Percentiles rank a stretch among this genome's conserved stretches.
phyloP scores from a whole-genome alignment of 768 basidiomycete genomes.

The Amanita fuliginea region DNA sequence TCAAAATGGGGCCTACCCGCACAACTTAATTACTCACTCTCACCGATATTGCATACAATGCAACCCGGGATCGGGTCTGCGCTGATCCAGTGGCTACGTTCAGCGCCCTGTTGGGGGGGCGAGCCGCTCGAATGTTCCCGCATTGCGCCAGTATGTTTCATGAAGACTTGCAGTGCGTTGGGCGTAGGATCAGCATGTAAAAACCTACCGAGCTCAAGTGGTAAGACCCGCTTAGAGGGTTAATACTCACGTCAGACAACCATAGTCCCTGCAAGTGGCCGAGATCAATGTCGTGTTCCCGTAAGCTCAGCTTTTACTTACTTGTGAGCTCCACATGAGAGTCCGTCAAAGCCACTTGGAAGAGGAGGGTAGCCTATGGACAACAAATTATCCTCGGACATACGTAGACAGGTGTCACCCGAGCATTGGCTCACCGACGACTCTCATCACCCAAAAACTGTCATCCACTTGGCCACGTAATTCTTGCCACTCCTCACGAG shows the following conservation, averaged over 20 bases:
- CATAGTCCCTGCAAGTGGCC: conserved; percentile 58
- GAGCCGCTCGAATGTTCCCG: conserved; percentile 15
- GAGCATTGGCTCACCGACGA: conserved; percentile 44
- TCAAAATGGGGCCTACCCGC: neutral
- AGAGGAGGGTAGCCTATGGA: conserved; percentile 75
- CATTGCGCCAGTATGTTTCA: conserved; percentile 22
- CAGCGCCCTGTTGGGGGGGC: conserved; percentile 40
- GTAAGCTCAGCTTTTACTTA: conserved; percentile 17
- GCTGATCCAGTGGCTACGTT: conserved; percentile 66
- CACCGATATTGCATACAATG: conserved; percentile 86
- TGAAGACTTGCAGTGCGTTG: conserved; percentile 75
- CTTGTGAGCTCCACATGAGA: conserved; percentile 90
- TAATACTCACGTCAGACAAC: conserved; percentile 65
- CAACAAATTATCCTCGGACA: neutral
- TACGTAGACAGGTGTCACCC: neutral
- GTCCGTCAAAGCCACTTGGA: conserved; percentile 66
- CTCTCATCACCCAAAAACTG: conserved; percentile 84
- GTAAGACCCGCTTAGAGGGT: neutral
- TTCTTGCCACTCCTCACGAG: conserved; percentile 53
- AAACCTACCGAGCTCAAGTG: conserved; percentile 37
- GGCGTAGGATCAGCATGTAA: conserved; percentile 76
- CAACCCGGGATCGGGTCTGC: conserved; percentile 79
- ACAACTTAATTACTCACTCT: conserved; percentile 45
- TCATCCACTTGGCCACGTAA: conserved; percentile 66
- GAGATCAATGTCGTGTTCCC: neutral